Evolutionary conservation across 2,329 filamentous ascomycete species (phyloP).

Genomic region (Fusarium piperis): DNA sequence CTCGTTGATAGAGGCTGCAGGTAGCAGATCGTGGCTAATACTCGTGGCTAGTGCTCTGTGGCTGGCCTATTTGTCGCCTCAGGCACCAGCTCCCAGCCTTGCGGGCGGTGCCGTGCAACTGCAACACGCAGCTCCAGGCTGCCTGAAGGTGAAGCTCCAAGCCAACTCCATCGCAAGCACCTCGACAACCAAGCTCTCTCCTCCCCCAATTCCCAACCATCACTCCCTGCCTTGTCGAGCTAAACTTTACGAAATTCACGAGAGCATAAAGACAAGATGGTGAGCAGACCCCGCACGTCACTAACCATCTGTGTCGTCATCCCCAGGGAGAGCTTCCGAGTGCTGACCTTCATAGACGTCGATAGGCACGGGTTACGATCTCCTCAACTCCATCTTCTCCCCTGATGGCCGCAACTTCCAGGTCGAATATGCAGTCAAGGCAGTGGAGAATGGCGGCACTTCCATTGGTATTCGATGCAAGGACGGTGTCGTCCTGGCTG

Average conservation of each 20-base stretch:
- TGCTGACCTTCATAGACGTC: slow-evolving; percentile 76
- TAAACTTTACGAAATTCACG: slow-evolving; percentile 10
- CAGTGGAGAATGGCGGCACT: slow-evolving; percentile 97
- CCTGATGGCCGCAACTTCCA: slow-evolving; percentile 99
- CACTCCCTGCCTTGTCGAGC: slow-evolving; percentile 4
- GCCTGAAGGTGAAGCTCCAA: slow-evolving; percentile 53
- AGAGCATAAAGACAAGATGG: slow-evolving; percentile 45
- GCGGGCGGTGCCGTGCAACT: slow-evolving; percentile 29
- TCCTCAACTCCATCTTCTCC: slow-evolving; percentile 99
- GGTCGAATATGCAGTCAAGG: slow-evolving; percentile 98
- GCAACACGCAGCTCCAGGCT: slow-evolving; percentile 56
- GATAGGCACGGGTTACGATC: slow-evolving; percentile 99
- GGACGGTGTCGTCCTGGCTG: slow-evolving; percentile 93
- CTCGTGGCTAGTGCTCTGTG: background rate
- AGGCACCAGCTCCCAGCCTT: slow-evolving; percentile 46
- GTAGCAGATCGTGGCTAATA: background rate
- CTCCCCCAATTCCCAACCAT: slow-evolving; percentile 17
- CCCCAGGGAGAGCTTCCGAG: slow-evolving; percentile 36
- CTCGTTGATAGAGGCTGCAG: slow-evolving; percentile 11
- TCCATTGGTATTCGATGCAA: slow-evolving; percentile 97
- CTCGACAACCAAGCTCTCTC: slow-evolving; percentile 28
- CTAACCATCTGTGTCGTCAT: slow-evolving; percentile 33
- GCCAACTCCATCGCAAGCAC: slow-evolving; percentile 39
- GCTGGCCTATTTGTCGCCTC: slow-evolving; percentile 34
- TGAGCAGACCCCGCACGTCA: slow-evolving; percentile 35